Evolutionary conservation across 306 rosid genomes (phyloP).

Genomic region (Dicorynia guianensis): DNA sequence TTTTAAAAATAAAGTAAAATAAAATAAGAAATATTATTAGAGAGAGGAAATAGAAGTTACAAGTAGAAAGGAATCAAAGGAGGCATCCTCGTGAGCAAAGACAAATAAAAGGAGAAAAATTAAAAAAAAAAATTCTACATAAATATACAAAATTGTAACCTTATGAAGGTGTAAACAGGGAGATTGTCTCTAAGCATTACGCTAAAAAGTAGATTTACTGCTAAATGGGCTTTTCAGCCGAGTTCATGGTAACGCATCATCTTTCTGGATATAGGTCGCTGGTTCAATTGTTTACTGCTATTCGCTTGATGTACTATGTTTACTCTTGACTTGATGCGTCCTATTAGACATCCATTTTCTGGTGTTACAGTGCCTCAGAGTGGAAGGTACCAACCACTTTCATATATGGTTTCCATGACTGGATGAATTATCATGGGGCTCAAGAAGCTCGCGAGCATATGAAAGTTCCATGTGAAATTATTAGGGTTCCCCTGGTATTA

Average conservation of each 20-base stretch:
- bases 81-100: too few relatives aligned
- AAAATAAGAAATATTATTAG: too few relatives aligned
- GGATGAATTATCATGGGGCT: conserved; percentile 94
- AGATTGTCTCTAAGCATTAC: neutral
- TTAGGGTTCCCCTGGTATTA: conserved; percentile 88
- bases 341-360: conserved; percentile 24
- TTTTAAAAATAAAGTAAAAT: too few relatives aligned
- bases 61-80: too few relatives aligned
- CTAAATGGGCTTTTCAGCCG: neutral
- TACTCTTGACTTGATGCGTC: neutral
- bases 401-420: conserved; percentile 86
- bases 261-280: neutral
- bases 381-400: conserved; percentile 98
- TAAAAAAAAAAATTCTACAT: neutral
- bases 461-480: conserved; percentile 92
- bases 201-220: neutral
- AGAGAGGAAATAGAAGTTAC: too few relatives aligned
- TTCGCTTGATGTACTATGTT: neutral
- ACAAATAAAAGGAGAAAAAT: too few relatives aligned
- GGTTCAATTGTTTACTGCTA: conserved; percentile 20
- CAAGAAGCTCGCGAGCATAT: conserved; percentile 88
- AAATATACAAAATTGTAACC: conserved; percentile 11
- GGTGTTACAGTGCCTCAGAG: conserved; percentile 72
- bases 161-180: conserved; percentile 1
- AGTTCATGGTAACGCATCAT: conserved; percentile 5